Evolutionary conservation across 176 grass and related monocot species (phyloP).

Genomic region (Avena atlantica): DNA sequence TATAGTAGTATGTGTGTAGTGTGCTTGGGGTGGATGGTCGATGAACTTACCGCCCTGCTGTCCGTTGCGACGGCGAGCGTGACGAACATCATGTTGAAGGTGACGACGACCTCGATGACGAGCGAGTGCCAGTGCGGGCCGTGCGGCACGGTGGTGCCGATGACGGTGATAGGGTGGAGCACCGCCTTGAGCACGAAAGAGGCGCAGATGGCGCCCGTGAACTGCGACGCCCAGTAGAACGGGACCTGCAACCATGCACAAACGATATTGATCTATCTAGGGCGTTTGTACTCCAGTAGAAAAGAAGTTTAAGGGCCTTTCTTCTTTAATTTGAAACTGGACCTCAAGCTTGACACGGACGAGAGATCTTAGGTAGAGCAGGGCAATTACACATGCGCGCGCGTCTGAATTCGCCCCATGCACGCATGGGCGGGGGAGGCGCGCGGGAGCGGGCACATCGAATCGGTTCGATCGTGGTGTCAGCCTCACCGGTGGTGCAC

Average conservation of each 20-base stretch:
- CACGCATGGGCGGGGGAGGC: no score
- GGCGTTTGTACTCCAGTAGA: no score
- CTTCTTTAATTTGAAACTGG: neutral
- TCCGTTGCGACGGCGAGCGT: conserved; percentile 94
- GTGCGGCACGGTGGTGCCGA: conserved; percentile 70
- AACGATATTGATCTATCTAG: no score
- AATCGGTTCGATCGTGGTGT: no score
- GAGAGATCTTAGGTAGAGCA: no score
- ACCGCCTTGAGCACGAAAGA: conserved; percentile 84
- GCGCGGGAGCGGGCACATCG: no score
- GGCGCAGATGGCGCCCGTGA: conserved; percentile 73
- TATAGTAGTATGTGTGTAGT: no score
- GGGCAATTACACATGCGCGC: no score
- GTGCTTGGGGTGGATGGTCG: no score
- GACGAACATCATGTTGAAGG: conserved; percentile 99
- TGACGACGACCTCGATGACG: conserved; percentile 77
- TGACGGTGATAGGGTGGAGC: conserved; percentile 65
- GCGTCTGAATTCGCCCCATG: no score
- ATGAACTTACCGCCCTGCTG: conserved; percentile 56
- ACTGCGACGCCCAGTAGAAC: conserved; percentile 94
- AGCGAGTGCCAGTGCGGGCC: conserved; percentile 74
- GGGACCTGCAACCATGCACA: conserved; percentile 60
- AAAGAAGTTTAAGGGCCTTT: no score
- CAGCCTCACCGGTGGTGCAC: no score
- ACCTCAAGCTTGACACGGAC: neutral